Evolutionary conservation across 495 filamentous ascomycete genomes (phyloP).

Genomic region (Poronia punctata): DNA sequence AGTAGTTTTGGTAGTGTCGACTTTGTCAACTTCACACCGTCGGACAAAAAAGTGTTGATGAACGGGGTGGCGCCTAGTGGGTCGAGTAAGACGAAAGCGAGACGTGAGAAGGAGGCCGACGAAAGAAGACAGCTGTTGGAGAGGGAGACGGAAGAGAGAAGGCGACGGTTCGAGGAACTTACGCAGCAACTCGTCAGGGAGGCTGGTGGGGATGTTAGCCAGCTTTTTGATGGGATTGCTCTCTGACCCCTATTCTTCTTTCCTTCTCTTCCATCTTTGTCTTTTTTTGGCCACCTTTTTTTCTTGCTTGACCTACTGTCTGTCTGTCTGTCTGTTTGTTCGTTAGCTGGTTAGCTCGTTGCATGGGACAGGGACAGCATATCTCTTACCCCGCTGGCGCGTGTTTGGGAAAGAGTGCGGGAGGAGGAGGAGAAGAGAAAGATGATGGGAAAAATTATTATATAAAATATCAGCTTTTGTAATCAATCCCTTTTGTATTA

Average conservation of each 20-base stretch:
- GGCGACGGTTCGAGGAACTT: constrained; percentile 65
- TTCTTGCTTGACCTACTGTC: no score
- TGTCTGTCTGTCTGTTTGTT: no score
- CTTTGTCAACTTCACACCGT: constrained; percentile 90
- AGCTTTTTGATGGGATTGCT: constrained; percentile 18
- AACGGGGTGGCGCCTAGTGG: constrained; percentile 88
- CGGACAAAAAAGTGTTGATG: constrained; percentile 73
- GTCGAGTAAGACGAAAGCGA: constrained; percentile 85
- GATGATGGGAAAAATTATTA: no score
- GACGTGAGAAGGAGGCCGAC: constrained; percentile 72
- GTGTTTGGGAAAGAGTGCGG: no score
- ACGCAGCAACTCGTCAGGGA: constrained; percentile 66
- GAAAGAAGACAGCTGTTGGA: constrained; percentile 70
- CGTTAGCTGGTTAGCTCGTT: no score
- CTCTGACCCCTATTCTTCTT: not conserved
- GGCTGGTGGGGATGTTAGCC: constrained; percentile 68
- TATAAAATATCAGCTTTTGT: no score
- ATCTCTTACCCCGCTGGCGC: no score
- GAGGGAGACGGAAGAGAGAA: constrained; percentile 70
- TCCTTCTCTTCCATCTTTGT: not conserved
- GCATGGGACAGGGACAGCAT: no score
- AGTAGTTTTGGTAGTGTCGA: constrained; percentile 39
- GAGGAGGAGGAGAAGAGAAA: no score
- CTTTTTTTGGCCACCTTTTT: not conserved
- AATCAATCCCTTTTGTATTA: no score